Percentiles rank a stretch among this genome's conserved stretches.
phyloP scores from a whole-genome alignment of 106 monocot genomes.

The Vanilla planifolia region DNA sequence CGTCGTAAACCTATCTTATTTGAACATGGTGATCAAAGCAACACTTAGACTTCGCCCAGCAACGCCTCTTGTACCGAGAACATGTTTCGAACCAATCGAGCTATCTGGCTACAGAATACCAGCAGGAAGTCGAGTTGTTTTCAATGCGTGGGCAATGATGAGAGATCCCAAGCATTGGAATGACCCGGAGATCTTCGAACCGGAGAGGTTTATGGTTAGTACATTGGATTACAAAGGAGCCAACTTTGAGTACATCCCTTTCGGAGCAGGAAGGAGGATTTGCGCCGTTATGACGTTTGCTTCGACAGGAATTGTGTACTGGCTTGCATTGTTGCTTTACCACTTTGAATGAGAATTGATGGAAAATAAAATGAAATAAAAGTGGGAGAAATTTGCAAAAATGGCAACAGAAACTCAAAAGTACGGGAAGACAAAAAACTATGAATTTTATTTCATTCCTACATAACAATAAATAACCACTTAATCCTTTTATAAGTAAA shows the following conservation, averaged over 20 bases:
- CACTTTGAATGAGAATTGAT: constrained; percentile 4
- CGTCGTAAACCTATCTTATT: background rate
- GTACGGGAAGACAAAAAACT: no score
- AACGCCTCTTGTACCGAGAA: background rate
- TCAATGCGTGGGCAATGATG: background rate
- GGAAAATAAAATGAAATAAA: no score
- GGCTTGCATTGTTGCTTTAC: background rate
- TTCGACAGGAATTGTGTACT: background rate
- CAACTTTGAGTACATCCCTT: constrained; percentile 3
- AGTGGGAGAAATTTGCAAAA: no score
- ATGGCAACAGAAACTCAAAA: no score
- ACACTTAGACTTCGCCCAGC: background rate
- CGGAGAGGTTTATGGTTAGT: background rate
- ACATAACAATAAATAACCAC: no score
- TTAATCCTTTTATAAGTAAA: no score
- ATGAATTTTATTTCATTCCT: no score
- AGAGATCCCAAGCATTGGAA: constrained; percentile 3
- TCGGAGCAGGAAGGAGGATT: background rate
- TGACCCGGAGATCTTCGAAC: background rate
- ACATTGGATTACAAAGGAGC: background rate
- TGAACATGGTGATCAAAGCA: background rate
- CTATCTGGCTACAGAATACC: background rate
- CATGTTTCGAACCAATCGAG: background rate
- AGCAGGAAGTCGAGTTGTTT: background rate
- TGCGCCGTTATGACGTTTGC: background rate